Base-by-base conservation (phyloP, 441 rosid genomes). In the Syzygium malaccense region DNA sequence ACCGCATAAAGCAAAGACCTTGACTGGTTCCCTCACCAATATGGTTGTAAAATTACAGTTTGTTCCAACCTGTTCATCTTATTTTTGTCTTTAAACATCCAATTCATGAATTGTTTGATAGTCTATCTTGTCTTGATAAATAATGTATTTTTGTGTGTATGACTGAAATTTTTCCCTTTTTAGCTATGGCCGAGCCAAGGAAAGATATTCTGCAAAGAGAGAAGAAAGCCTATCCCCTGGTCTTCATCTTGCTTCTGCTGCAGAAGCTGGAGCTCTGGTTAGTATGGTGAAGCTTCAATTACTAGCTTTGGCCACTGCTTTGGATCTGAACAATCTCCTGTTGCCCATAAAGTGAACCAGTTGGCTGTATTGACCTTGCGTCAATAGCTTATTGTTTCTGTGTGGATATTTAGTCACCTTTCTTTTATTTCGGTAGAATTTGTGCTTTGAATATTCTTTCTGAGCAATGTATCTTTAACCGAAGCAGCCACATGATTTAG, bases 181-280 rank as follows among this genome's bases (percentile, higher is more conserved):
- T 92, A 98, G 99, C 91, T 98, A 98, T 92, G 95, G 98, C 78
- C 95, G 96, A 93, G 98, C 98, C 86, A 98, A 96, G 89, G 90
- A 95, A 88, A 95, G 99, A 92, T 96, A 98, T 89, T 94, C 95
- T 86, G 91, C 86, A 91, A 91, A 88, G 89, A 92, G 94, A 90
- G 96, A 95, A 78, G 94, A 91, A 88, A 93, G 91, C 90, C 92
- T 96, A 88, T 93, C 94, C 84, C 93, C 98, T 75, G 91, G 93
- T 88, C 95, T 95, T 90, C 99, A 96, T 93, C 98, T 98, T 88
- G 96, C 95, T 92, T 95, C 98, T 89, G 98, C 99, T 86, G 99
- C 99, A 86, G 98, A 98, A 94, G 99, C 99, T 79, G 98, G 99
- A 89, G 97, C 93, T 92, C 92, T 98, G 96, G 99, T 98, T 54